Percentiles rank a stretch among this genome's conserved stretches.
phyloP scores from a whole-genome alignment of 176 grass and related monocot genomes.

The Cenchrus purpureus region DNA sequence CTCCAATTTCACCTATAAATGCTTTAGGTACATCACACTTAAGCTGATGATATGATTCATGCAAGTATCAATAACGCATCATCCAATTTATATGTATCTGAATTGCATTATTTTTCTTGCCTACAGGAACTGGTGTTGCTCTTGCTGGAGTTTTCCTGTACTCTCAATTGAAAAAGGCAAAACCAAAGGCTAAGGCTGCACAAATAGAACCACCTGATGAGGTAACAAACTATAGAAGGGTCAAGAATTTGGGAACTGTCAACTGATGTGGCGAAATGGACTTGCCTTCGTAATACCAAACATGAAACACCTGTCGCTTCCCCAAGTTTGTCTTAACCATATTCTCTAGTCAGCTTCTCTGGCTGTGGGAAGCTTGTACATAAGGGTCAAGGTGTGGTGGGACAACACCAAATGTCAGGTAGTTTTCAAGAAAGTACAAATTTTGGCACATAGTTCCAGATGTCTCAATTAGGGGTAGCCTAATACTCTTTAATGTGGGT shows the following conservation, averaged over 20 bases:
- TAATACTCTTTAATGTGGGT: constrained; percentile 17
- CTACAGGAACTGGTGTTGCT: constrained; percentile 63
- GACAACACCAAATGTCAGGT: constrained; percentile 1
- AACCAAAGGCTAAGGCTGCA: constrained; percentile 48
- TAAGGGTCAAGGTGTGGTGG: constrained; percentile 32
- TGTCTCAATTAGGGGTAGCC: neutral
- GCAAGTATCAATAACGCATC: neutral
- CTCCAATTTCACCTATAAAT: constrained; percentile 77
- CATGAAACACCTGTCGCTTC: neutral
- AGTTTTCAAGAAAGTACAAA: constrained; percentile 39
- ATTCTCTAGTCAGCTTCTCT: constrained; percentile 33
- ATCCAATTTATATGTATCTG: constrained; percentile 4
- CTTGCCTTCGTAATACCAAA: constrained; percentile 23
- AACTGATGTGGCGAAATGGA: constrained; percentile 31
- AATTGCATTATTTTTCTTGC: constrained; percentile 9
- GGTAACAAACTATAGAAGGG: constrained; percentile 20
- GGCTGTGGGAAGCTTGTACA: constrained; percentile 12
- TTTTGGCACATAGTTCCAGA: constrained; percentile 27
- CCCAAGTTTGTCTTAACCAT: constrained; percentile 27
- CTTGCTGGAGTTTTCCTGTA: constrained; percentile 66
- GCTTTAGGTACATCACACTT: constrained; percentile 53
- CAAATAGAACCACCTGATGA: constrained; percentile 16
- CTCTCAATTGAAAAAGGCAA: constrained; percentile 51
- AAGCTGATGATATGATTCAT: neutral
- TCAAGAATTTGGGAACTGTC: neutral